Evolutionary conservation across 805 yeast genomes (phyloP), one percentile per base, ranked within the genome.

Genomic region (Candida corydali): DNA sequence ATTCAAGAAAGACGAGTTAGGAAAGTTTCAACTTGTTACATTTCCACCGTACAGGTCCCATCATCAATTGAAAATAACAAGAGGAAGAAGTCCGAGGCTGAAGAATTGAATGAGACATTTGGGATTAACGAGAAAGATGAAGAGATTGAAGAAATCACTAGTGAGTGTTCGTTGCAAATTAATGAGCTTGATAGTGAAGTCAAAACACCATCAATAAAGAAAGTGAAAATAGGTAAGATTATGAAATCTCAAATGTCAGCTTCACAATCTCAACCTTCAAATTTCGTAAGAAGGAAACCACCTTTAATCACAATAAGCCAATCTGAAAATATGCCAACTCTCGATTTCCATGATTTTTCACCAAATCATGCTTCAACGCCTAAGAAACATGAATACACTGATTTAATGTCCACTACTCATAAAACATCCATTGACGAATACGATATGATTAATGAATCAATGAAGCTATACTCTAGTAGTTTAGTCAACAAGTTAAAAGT

Each of bases 401-500:
- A 32, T 8, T 4, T 29, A n/a, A 32, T 29, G 9, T 18, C 12
- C 12, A 34, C 39, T 11, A 31, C 19, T 12, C 11, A 8, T 32
- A 17, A 12, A 9, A 15, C 3, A 8, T 19, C 34, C 5, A 18
- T 15, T 5, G 20, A 27, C 12, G 32, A 17, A 4, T 41, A 43
- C 20, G 39, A 32, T 19, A 20, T 41, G 5, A 41, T 48, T 12
- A 27, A 29, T 15, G 40, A 48, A 28, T 37, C 44, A 1, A 26
- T 46, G 29, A 34, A 32, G 20, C 32, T 36, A 14, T 14, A 45
- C 16, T 34, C 49, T 4, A 16, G 32, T 6, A 40, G 31, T 8
- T 31, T 50, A 23, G 35, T 46, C 11, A 34, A 29, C 9, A 42
- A 44, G 34, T 34, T 50, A 3, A 41, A 34, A 28, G 10, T 12